These are phyloP conservation scores for Solanum medicagineum DNA, from an alignment of 257 asterid species.

Conservation along the genomic window DNA sequence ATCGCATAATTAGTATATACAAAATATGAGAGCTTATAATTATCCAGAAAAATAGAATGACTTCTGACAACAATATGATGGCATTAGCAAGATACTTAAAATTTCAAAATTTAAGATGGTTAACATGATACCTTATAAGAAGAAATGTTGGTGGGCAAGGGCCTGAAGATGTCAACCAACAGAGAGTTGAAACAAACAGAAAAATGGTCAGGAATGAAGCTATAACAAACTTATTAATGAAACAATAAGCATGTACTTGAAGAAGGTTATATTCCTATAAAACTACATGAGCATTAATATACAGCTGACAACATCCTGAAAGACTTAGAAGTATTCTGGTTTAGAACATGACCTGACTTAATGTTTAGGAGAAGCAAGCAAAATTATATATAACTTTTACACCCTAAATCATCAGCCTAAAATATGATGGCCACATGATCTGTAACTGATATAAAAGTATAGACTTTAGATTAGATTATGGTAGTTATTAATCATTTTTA, in stretches of 20 bases:
- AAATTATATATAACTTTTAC: not conserved
- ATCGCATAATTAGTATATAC: not conserved
- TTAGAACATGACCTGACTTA: not conserved
- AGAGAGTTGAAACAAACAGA: not conserved
- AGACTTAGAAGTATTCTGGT: not conserved
- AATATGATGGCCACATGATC: not conserved
- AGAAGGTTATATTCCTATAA: not conserved
- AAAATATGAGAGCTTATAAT: not conserved
- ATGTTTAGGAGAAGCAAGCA: not conserved
- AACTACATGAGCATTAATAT: not conserved
- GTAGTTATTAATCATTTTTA: not conserved
- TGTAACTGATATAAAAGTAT: not conserved
- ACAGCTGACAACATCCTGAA: not conserved
- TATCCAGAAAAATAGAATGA: not conserved
- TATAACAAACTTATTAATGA: not conserved
- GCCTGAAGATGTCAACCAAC: constrained; percentile 37
- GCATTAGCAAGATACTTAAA: not conserved
- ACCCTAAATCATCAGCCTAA: not conserved
- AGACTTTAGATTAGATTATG: not conserved
- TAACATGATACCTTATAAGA: constrained; percentile 74
- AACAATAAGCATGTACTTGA: not conserved
- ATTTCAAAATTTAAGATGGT: not conserved
- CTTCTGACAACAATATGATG: not conserved
- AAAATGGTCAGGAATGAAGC: not conserved
- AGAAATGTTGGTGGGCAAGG: constrained; percentile 78